A percentile compares a stretch with the other conserved stretches of the same genome.
These are phyloP conservation scores for Suillus bovinus DNA, from an alignment of 768 basidiomycete species.

Conservation along the genomic window DNA sequence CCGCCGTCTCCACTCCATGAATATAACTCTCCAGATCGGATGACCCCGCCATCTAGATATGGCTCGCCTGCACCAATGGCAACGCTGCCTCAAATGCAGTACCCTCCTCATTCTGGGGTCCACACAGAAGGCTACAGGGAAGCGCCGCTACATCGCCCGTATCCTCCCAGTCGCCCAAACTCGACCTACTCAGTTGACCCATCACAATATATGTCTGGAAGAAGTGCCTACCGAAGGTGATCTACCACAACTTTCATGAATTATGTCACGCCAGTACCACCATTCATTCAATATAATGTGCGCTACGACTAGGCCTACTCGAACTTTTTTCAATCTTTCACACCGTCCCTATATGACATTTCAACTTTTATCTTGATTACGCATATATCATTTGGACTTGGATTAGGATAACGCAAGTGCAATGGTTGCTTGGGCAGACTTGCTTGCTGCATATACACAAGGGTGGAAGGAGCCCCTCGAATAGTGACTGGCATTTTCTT, in stretches of 20 bases:
- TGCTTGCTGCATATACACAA: slow-evolving; percentile 10
- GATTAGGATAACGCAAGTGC: neutral
- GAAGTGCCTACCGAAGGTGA: slow-evolving; percentile 28
- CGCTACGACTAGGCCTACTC: slow-evolving; percentile 19
- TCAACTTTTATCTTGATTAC: slow-evolving; percentile 15
- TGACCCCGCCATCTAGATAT: slow-evolving; percentile 28
- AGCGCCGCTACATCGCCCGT: slow-evolving; percentile 64
- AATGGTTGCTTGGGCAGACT: slow-evolving; percentile 9
- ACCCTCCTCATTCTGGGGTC: slow-evolving; percentile 32
- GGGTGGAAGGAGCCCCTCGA: slow-evolving; percentile 9
- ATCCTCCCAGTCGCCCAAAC: slow-evolving; percentile 27
- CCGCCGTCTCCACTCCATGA: slow-evolving; percentile 26
- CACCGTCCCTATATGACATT: slow-evolving; percentile 15
- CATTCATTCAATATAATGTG: neutral
- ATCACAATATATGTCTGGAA: slow-evolving; percentile 30
- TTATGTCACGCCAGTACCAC: slow-evolving; percentile 5
- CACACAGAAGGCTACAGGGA: slow-evolving; percentile 46
- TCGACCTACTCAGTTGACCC: slow-evolving; percentile 18
- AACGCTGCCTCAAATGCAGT: slow-evolving; percentile 43
- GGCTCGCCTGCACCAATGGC: slow-evolving; percentile 35
- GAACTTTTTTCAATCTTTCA: slow-evolving; percentile 4
- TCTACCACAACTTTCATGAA: slow-evolving; percentile 1
- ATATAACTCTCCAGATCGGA: slow-evolving; percentile 23
- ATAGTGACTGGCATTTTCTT: slow-evolving; percentile 11
- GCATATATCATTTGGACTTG: slow-evolving; percentile 15